A percentile compares a stretch with the other conserved stretches of the same genome.
Evolutionary conservation across 2,329 filamentous ascomycete species (phyloP).

Genomic region (Trichophyton benhamiae): DNA sequence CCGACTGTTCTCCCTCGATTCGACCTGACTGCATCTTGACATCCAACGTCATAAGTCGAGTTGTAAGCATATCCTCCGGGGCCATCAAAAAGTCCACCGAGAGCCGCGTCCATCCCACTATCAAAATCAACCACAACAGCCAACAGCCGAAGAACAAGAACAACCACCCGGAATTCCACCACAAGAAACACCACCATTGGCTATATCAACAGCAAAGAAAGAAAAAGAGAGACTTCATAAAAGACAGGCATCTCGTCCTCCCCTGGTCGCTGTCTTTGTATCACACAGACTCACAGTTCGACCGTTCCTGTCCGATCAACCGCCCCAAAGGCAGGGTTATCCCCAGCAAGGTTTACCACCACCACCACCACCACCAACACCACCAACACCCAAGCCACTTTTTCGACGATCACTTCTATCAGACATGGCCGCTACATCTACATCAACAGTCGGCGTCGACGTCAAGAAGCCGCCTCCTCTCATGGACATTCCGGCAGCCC

Average conservation of each 20-base stretch:
- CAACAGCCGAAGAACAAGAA: neutral
- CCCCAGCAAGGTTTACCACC: neutral
- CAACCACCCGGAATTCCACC: neutral
- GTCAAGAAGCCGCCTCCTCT: no score
- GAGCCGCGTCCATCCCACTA: no score
- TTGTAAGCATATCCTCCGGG: no score
- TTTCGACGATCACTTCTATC: neutral
- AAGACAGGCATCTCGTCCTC: neutral
- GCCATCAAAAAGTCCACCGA: no score
- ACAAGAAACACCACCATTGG: neutral
- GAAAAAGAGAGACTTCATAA: neutral
- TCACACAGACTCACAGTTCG: neutral
- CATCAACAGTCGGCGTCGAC: no score
- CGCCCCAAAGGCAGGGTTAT: neutral
- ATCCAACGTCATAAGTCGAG: no score
- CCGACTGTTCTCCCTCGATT: no score
- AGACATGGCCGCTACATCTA: neutral
- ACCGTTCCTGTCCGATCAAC: constrained; percentile 1
- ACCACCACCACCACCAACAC: neutral
- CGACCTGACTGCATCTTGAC: no score
- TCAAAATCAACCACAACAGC: neutral
- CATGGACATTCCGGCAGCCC: no score
- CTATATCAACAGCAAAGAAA: neutral
- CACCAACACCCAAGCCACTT: neutral
- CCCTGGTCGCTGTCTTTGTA: neutral